These are phyloP conservation scores for Moesziomyces globuligerus DNA, from an alignment of 1,284 basidiomycete species.

Conservation along the genomic window DNA sequence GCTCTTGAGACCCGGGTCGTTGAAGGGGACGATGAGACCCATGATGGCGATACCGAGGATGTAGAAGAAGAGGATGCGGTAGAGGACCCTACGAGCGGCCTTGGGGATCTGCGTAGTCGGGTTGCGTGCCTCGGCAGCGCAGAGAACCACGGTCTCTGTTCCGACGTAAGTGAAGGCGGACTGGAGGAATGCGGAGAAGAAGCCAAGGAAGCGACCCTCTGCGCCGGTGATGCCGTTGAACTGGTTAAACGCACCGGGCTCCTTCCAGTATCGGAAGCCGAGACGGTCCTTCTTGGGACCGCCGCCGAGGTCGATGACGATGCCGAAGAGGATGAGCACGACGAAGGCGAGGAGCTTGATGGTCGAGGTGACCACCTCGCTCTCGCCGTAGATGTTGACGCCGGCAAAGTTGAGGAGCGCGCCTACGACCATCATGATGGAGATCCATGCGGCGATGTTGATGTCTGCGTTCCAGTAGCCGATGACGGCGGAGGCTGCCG, in stretches of 20 bases:
- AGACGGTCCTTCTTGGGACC: conserved; percentile 55
- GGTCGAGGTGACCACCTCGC: conserved; percentile 72
- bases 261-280: conserved; percentile 59
- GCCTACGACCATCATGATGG: conserved; percentile 53
- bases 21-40: conserved; percentile 58
- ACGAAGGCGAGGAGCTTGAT: conserved; percentile 73
- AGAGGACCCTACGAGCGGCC: conserved; percentile 53
- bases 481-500: conserved; percentile 68
- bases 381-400: conserved; percentile 69
- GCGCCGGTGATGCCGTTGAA: conserved; percentile 70
- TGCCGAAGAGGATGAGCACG: conserved; percentile 73
- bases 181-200: conserved; percentile 66
- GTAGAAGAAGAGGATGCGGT: conserved; percentile 69
- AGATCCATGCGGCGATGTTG: conserved; percentile 56
- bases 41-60: conserved; percentile 69
- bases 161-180: conserved; percentile 84
- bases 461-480: conserved; percentile 61
- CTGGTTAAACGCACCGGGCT: conserved; percentile 70
- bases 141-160: conserved; percentile 86
- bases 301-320: conserved; percentile 69
- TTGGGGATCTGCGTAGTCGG: conserved; percentile 65
- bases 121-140: conserved; percentile 75
- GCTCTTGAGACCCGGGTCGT: conserved; percentile 40
- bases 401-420: conserved; percentile 57
- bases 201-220: conserved; percentile 72